Percentiles rank a stretch among this genome's conserved stretches.
phyloP scores from a whole-genome alignment of 2,329 filamentous ascomycete species.

The Fusarium hostae region DNA sequence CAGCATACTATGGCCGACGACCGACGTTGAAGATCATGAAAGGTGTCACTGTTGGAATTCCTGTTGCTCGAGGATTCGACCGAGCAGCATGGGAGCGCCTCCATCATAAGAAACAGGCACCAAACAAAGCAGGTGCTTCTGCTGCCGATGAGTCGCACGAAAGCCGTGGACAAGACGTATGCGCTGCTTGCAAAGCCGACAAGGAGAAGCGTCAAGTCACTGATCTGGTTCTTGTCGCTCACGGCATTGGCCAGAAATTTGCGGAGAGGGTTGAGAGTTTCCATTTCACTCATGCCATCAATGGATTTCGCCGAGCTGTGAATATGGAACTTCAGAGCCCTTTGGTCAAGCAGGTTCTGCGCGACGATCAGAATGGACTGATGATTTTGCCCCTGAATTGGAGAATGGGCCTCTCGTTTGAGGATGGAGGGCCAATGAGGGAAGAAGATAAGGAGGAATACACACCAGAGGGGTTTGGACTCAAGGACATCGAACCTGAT shows the following conservation, averaged over 20 bases:
- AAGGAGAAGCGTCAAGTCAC: constrained; percentile 76
- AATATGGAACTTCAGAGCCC: constrained; percentile 84
- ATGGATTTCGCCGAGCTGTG: constrained; percentile 84
- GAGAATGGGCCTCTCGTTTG: constrained; percentile 88
- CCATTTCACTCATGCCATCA: constrained; percentile 96
- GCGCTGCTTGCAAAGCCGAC: constrained; percentile 71
- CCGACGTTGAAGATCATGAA: constrained; percentile 88
- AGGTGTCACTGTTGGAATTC: constrained; percentile 82
- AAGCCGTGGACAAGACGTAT: constrained; percentile 48
- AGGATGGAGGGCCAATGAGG: constrained; percentile 75
- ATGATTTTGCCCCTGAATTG: constrained; percentile 97
- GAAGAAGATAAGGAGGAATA: constrained; percentile 65
- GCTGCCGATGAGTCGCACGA: constrained; percentile 46
- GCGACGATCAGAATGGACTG: constrained; percentile 83
- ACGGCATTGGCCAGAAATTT: constrained; percentile 96
- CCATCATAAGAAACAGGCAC: constrained; percentile 61
- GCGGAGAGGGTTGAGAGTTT: constrained; percentile 95
- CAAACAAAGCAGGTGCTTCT: constrained; percentile 44
- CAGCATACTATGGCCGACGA: constrained; percentile 82
- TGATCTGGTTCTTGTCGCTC: constrained; percentile 89
- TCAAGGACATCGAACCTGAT: constrained; percentile 91
- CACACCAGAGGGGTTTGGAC: constrained; percentile 66
- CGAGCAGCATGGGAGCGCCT: constrained; percentile 78
- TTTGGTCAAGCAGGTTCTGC: constrained; percentile 78
- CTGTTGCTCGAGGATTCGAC: constrained; percentile 91